Evolutionary conservation across 345 rosid species (phyloP), one percentile per base, ranked within the genome.

Genomic region (Balakata baccata): DNA sequence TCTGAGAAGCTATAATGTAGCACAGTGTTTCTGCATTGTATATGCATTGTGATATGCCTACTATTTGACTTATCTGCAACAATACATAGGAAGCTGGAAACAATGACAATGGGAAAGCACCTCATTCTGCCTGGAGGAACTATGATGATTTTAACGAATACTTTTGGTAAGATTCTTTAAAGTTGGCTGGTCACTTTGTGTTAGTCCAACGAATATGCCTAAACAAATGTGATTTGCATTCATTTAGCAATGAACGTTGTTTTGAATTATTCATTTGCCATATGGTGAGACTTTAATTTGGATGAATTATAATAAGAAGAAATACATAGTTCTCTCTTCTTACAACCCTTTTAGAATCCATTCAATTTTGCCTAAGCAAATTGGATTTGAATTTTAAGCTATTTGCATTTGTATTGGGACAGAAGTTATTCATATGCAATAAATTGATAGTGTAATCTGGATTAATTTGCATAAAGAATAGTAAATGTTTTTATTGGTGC

Each of bases 51-150:
- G 22, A 25, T 69, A 68, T 29, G n/a, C 61, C 62, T 62, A 18
- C 16, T 20, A 66, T 67, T 34, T 52, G 56, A 71, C 67, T 68
- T 64, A 1, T 54, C 45, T 72, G 73, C 64, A 43, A 68, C 66
- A 75, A 59, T 72, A 45, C 58, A 50, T 88, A 94, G 98, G 99
- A 94, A 82, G 99, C 99, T 64, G 81, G 73, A 46, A 94, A 92
- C 79, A 94, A 92, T 86, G 83, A 85, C 52, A 94, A 94, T 75
- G 99, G 99, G 60, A 89, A 83, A 69, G 99, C 97, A 59, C 89
- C 98, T 78, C 99, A 92, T 85, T 94, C 99, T 78, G 85, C 92
- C 45, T 94, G 98, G 98, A 92, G 98, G 88, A 94, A 94, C 80
- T 94, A 94, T 80, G 98, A 94, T 75, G 98, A 94, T 81, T 94